Evolutionary conservation across 176 grass and related monocot genomes (phyloP).

Genomic region (Carex cristatella): DNA sequence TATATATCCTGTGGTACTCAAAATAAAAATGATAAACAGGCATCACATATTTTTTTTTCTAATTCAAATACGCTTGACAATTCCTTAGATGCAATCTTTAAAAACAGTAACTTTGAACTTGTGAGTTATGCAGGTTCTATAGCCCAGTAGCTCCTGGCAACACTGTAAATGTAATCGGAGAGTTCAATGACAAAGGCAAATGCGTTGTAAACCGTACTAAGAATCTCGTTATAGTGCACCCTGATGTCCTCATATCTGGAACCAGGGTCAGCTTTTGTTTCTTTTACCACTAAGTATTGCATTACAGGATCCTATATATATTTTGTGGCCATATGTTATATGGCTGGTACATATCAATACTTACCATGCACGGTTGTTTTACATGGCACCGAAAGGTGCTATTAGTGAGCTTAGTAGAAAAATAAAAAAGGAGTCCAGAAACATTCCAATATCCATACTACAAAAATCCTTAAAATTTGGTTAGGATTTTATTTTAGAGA

Average conservation of each 20-base stretch:
- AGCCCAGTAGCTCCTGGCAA: constrained; percentile 67
- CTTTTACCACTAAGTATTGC: constrained; percentile 13
- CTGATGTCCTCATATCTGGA: constrained; percentile 81
- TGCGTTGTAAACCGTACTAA: constrained; percentile 54
- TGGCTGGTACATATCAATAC: neutral
- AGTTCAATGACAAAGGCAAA: constrained; percentile 64
- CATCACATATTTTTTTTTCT: neutral
- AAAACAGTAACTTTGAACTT: neutral
- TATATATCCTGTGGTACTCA: constrained; percentile 15
- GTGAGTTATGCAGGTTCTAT: constrained; percentile 53
- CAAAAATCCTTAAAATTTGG: neutral
- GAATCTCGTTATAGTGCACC: constrained; percentile 82
- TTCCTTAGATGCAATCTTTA: neutral
- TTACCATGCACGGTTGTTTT: neutral
- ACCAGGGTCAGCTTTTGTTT: constrained; percentile 62
- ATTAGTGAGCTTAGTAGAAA: neutral
- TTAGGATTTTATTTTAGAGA: neutral
- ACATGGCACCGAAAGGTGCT: neutral
- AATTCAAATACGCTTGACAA: neutral
- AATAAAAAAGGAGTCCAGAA: neutral
- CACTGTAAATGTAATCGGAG: constrained; percentile 78
- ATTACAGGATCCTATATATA: neutral
- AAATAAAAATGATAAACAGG: neutral
- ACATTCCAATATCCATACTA: neutral
- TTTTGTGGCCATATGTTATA: constrained; percentile 9